A percentile compares a stretch with the other conserved stretches of the same genome.
phyloP scores from a whole-genome alignment of 345 rosid species.

The Hibiscus mutabilis region DNA sequence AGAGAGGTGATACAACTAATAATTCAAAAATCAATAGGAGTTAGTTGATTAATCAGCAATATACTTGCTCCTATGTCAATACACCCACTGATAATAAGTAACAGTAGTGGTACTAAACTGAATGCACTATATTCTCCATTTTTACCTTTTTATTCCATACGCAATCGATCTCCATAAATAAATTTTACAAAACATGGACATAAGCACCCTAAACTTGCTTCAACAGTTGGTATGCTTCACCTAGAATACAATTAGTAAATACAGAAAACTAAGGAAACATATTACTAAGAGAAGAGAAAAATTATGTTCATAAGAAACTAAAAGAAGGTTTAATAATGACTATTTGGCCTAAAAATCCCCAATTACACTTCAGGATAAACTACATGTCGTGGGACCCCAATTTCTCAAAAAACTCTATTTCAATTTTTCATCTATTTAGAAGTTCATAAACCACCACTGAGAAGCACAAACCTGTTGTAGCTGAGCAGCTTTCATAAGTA shows the following conservation, averaged over 20 bases:
- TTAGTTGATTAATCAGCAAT: not conserved
- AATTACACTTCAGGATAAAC: not conserved
- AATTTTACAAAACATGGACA: not conserved
- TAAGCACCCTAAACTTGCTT: not conserved
- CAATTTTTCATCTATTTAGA: not conserved
- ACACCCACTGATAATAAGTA: not conserved
- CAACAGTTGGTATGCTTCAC: not conserved
- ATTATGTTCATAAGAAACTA: not conserved
- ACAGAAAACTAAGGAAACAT: not conserved
- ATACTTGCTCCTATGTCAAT: not conserved
- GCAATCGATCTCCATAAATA: not conserved
- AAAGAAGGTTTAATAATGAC: not conserved
- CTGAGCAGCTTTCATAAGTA: constrained; percentile 60
- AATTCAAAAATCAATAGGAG: not conserved
- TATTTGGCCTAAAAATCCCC: not conserved
- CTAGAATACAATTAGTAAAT: not conserved
- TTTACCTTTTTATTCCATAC: not conserved
- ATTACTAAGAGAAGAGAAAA: not conserved
- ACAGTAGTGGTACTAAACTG: not conserved
- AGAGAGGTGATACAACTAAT: not conserved
- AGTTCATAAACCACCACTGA: not conserved
- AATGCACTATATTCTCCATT: not conserved
- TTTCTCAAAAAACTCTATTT: not conserved
- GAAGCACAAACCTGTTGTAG: constrained; percentile 42
- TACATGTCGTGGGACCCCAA: not conserved